Evolutionary conservation across 2,329 filamentous ascomycete genomes (phyloP), one percentile per base, ranked within the genome.

Genomic region (Colletotrichum orbiculare): DNA sequence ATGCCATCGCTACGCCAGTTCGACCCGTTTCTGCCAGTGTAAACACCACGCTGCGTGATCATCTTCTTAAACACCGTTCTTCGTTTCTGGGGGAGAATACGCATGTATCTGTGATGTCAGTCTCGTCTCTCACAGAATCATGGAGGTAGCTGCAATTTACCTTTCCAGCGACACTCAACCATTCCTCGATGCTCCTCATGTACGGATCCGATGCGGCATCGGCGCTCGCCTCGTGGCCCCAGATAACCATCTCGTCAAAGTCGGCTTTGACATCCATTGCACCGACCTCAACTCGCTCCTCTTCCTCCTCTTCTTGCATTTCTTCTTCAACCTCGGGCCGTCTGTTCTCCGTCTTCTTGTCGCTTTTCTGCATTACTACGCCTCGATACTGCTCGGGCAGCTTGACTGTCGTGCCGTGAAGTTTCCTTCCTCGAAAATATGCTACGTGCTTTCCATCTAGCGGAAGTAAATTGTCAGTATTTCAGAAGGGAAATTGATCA

Each of bases 211-310:
- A 79, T 35, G 82, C 82, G 1, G 83, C 82, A 65, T 90, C 88
- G 6, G 88, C 88, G 54, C 87, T 71, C 1, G 79, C 77, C 69
- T 96, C 94, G 75, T 97, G 94, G 0, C 87, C 89, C 94, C 94
- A 98, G n/a, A 97, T 84, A 3, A 93, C 79, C 54, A 97, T 75
- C 59, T 91, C 83, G 7, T 93, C 87, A 73, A 97, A 97, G 13
- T 83, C 83, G 1, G 88, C 89, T 17, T 89, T 82, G 47, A 87
- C 81, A 54, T 91, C 84, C 69, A 95, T 78, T 17, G 82, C 82
- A 9, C 87, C 85, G 1, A 85, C 75, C 8, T 73, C 71, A 45
- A 79, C 72, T 13, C 81, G 79, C 10, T 34, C 35, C 25, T 42
- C 79, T 1, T 81, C 78, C 13, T 84, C 78, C 9, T 83, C 81